Evolutionary conservation across 495 filamentous ascomycete species (phyloP).

Genomic region (Lophiostoma macrostomum): DNA sequence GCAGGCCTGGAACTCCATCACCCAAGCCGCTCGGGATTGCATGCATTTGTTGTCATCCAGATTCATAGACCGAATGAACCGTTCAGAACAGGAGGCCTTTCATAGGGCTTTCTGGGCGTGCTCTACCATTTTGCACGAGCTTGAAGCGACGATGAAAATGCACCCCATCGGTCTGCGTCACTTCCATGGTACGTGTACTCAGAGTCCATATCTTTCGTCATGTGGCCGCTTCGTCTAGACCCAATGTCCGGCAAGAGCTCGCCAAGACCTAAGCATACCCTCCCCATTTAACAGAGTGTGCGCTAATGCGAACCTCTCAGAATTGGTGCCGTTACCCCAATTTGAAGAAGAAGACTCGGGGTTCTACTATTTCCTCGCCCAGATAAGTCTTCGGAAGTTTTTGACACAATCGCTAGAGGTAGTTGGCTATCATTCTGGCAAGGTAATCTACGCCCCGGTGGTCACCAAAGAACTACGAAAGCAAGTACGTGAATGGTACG

Average conservation of each 20-base stretch:
- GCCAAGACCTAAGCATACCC: no score
- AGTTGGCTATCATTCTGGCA: conserved; percentile 25
- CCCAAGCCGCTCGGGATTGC: conserved; percentile 20
- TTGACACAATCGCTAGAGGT: conserved; percentile 25
- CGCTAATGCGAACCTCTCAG: no score
- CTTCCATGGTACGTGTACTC: no score
- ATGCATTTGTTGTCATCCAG: conserved; percentile 24
- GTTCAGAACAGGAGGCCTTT: conserved; percentile 15
- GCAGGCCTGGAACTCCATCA: conserved; percentile 22
- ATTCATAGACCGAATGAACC: conserved; percentile 8
- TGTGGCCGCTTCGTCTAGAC: no score
- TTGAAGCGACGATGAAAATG: conserved; percentile 30
- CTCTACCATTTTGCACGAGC: conserved; percentile 25
- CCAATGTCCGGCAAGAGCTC: no score
- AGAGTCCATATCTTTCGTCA: no score
- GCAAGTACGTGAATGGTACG: conserved; percentile 29
- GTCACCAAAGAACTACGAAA: conserved; percentile 27
- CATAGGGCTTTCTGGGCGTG: conserved; percentile 27
- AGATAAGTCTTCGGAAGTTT: conserved; percentile 27
- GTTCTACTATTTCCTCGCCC: conserved; percentile 28
- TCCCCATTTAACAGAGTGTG: no score
- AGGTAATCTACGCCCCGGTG: conserved; percentile 26
- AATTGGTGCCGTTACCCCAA: conserved; percentile 24
- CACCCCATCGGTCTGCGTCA: conserved; percentile 26
- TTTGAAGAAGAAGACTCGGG: conserved; percentile 27